Percentiles rank a stretch among this genome's conserved stretches.
Evolutionary conservation across 768 basidiomycete species (phyloP).

Genomic region (Trametes cinnabarina): DNA sequence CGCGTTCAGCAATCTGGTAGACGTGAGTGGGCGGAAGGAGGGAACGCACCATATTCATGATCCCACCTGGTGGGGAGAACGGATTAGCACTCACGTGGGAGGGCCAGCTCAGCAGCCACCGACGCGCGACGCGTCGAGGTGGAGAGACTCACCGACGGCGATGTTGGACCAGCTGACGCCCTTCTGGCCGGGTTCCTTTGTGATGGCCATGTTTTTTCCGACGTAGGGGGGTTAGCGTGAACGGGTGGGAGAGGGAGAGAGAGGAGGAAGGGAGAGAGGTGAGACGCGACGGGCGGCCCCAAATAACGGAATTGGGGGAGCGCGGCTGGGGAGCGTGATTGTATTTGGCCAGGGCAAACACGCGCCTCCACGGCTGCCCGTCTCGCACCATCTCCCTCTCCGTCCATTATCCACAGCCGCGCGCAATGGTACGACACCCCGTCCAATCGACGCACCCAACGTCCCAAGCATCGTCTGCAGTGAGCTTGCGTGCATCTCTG

Average conservation of each 20-base stretch:
- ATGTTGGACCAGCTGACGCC: conserved; percentile 94
- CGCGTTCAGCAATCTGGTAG: conserved; percentile 11
- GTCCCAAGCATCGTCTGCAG: too few relatives aligned
- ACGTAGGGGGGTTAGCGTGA: conserved; percentile 9
- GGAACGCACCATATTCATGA: conserved; percentile 91
- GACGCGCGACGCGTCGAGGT: conserved; percentile 10
- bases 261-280: conserved; percentile 14
- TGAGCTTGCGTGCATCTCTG: too few relatives aligned
- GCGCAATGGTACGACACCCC: too few relatives aligned
- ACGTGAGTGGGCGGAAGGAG: conserved; percentile 2
- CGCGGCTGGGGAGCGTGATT: conserved; percentile 9
- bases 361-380: conserved; percentile 1
- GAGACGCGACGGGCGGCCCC: conserved; percentile 1
- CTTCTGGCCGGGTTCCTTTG: conserved; percentile 87
- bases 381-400: background rate
- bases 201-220: conserved; percentile 62
- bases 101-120: conserved; percentile 18
- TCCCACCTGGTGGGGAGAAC: conserved; percentile 58
- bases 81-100: conserved; percentile 25
- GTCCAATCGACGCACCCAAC: too few relatives aligned
- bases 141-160: conserved; percentile 71
- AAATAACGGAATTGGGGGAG: conserved; percentile 18
- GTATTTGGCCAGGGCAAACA: conserved; percentile 27
- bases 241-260: conserved; percentile 11
- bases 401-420: background rate